These are phyloP conservation scores for Solanum pennellii DNA, from an alignment of 257 asterid genomes.

Conservation along the genomic window DNA sequence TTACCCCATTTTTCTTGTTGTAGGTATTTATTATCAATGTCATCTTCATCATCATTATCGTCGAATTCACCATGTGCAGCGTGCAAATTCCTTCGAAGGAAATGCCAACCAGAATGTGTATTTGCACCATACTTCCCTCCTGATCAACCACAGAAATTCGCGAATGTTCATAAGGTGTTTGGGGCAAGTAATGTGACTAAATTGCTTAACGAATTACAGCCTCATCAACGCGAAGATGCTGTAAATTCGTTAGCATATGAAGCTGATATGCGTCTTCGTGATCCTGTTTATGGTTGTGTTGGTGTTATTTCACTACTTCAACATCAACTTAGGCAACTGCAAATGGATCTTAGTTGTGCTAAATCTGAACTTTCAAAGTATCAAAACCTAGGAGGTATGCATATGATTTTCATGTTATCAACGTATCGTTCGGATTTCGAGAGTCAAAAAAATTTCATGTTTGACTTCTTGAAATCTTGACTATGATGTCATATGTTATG, in stretches of 20 bases:
- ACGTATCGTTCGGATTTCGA: too few species aligned
- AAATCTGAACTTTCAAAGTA: constrained; percentile 31
- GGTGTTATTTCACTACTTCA: constrained; percentile 34
- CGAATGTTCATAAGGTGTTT: constrained; percentile 32
- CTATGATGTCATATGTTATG: too few species aligned
- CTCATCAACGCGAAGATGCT: constrained; percentile 33
- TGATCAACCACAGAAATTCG: constrained; percentile 32
- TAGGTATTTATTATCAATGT: background rate
- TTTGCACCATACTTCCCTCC: constrained; percentile 39
- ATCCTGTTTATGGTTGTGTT: constrained; percentile 35
- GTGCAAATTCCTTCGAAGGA: constrained; percentile 29
- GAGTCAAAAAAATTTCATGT: background rate
- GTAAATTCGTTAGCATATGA: constrained; percentile 32
- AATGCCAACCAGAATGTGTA: constrained; percentile 35
- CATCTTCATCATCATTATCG: constrained; percentile 5
- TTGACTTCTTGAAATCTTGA: background rate
- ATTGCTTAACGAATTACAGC: constrained; percentile 28
- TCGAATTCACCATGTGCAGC: constrained; percentile 35
- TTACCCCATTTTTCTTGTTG: background rate
- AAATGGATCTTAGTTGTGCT: constrained; percentile 30
- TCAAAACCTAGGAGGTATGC: constrained; percentile 6
- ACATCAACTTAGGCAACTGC: constrained; percentile 35
- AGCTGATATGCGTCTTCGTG: constrained; percentile 38
- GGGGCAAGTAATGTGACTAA: constrained; percentile 34
- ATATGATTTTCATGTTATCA: background rate